Conservation (phyloP, 2,329 filamentous ascomycete species). For the Blastomyces parvus region DNA sequence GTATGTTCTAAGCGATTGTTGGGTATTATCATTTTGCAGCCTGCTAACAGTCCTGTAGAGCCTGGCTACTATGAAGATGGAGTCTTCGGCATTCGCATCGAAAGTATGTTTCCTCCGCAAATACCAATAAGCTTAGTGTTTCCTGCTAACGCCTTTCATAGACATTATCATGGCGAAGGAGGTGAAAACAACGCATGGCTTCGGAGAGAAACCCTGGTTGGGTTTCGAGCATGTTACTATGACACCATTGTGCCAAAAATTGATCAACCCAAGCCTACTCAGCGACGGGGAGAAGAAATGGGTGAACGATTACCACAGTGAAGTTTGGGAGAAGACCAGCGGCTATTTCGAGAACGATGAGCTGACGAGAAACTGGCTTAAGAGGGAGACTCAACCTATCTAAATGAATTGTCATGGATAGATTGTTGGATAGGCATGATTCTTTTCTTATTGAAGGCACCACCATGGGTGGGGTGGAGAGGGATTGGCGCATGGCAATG, state of each 20-base stretch:
- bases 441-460: too few species aligned
- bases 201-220: slow-evolving; percentile 87
- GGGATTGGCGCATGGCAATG: too few species aligned
- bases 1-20: slow-evolving; percentile 21
- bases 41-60: slow-evolving; percentile 41
- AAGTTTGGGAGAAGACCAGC: slow-evolving; percentile 74
- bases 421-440: not conserved
- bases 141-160: slow-evolving; percentile 20
- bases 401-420: slow-evolving; percentile 5
- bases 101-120: slow-evolving; percentile 47
- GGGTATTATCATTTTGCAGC: not conserved
- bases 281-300: slow-evolving; percentile 68
- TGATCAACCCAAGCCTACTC: slow-evolving; percentile 68
- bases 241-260: slow-evolving; percentile 84
- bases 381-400: slow-evolving; percentile 65
- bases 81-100: slow-evolving; percentile 87
- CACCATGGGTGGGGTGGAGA: too few species aligned
- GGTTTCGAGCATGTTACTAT: slow-evolving; percentile 97
- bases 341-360: slow-evolving; percentile 64
- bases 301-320: slow-evolving; percentile 75
- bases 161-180: slow-evolving; percentile 84
- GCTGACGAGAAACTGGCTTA: slow-evolving; percentile 67
- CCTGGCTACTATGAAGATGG: slow-evolving; percentile 97
- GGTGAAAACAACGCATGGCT: slow-evolving; percentile 74
- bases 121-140: not conserved